Evolutionary conservation across 164 flowering plant genomes (phyloP), one percentile per base, ranked within the genome.

Genomic region (Annona cherimola): DNA sequence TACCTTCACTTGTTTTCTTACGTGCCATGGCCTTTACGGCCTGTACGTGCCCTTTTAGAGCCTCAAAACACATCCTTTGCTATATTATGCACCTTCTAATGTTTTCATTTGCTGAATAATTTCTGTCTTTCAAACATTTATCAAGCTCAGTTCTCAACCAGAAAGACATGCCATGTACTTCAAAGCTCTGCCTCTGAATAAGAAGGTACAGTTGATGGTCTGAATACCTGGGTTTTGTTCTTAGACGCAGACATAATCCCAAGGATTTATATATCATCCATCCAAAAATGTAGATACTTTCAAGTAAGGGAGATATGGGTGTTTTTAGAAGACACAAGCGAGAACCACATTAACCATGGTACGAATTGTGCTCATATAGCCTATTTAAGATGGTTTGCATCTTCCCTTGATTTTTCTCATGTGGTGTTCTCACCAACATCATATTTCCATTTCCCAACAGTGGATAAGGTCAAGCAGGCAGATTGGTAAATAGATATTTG

Each of bases 261-360:
- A 57, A 20, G 3, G 35, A 26, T 16, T 45, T 26, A 45, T 44
- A 18, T 68, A 43, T 71, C 26, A 35, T 75, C n/a, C n/a, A n/a
- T n/a, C 55, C 69, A 16, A 66, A 26, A 42, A 46, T 83, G 74
- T 80, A 91, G 98, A 90, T 93, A 71, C 78, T 93, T 71, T 77
- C 93, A 64, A 91, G 97, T 77, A 93, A 87, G 83, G 96, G 96
- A 26, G 93, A 91, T 66, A 78, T 89, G 35, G 97, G 98, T 39
- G 79, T 93, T 63, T 87, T 86, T 73, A 77, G 91, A 44, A 91
- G 84, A 76, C 83, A 35, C 71, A 91, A 90, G 82, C 81, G 84
- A 54, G 90, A 76, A 70, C 81, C 42, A 91, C 96, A 42, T 79
- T 87, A 62, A 93, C 94, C 69, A 77, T 78, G 93, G 98, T 91